These are phyloP conservation scores for Sporodiniella umbellata DNA, from an alignment of 371 early-diverging fungal genomes.

Conservation along the genomic window DNA sequence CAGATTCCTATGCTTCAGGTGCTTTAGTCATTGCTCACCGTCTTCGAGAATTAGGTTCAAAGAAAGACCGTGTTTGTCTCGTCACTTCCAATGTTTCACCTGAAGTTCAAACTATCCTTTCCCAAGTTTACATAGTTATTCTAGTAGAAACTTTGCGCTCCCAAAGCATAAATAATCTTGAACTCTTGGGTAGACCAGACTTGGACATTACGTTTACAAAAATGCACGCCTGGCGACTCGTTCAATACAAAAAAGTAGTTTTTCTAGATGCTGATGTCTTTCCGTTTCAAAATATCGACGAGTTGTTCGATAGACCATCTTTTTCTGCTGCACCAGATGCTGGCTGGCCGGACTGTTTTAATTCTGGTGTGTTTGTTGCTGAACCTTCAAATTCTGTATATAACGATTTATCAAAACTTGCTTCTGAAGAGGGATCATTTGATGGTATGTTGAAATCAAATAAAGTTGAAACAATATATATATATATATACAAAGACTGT, in stretches of 20 bases:
- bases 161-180: conserved; percentile 53
- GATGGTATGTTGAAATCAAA: conserved; percentile 76
- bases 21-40: conserved; percentile 82
- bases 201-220: conserved; percentile 88
- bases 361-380: conserved; percentile 91
- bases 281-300: conserved; percentile 77
- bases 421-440: conserved; percentile 63
- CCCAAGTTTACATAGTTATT: conserved; percentile 62
- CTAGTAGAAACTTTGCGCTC: conserved; percentile 58
- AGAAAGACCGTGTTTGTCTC: conserved; percentile 65
- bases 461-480: conserved; percentile 1
- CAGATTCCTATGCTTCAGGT: conserved; percentile 79
- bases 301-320: conserved; percentile 73
- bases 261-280: conserved; percentile 92
- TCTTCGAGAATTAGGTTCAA: conserved; percentile 64
- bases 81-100: conserved; percentile 59
- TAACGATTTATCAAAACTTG: conserved; percentile 49
- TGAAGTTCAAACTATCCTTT: conserved; percentile 42
- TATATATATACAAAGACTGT: neutral
- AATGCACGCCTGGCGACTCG: conserved; percentile 78
- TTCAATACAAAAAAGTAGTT: conserved; percentile 63
- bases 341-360: conserved; percentile 94
- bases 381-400: conserved; percentile 60
- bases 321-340: conserved; percentile 84
- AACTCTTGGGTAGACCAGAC: conserved; percentile 84